Conservation (phyloP, 805 yeast genomes). For the Pichia pseudocactophila region DNA sequence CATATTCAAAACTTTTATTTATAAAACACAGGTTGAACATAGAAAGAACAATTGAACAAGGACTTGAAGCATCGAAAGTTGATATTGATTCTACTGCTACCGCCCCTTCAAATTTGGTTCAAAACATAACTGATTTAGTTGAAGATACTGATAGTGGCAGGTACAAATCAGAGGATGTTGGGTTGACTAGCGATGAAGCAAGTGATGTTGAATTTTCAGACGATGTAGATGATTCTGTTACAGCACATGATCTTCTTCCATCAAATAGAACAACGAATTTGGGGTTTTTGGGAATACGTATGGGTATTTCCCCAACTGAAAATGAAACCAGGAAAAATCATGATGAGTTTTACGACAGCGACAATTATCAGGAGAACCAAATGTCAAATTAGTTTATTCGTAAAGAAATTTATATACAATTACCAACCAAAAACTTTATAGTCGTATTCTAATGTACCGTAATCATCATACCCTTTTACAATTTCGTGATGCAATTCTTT, state of each 20-base stretch:
- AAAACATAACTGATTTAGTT: conserved; percentile 2
- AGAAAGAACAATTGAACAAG: conserved; percentile 55
- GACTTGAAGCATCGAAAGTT: conserved; percentile 21
- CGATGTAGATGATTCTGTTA: background rate
- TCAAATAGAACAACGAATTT: conserved; percentile 4
- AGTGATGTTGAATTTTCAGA: conserved; percentile 3
- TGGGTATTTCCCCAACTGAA: conserved; percentile 3
- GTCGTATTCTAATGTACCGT: conserved; percentile 60
- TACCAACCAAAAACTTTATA: conserved; percentile 31
- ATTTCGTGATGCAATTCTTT: conserved; percentile 29
- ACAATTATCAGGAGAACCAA: conserved; percentile 1
- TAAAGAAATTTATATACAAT: conserved; percentile 6
- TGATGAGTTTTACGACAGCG: conserved; percentile 7
- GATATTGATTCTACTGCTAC: conserved; percentile 6
- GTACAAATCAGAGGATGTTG: conserved; percentile 15
- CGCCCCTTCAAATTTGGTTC: conserved; percentile 9
- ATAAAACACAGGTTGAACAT: conserved; percentile 54
- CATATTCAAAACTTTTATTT: conserved; percentile 59
- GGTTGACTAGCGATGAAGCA: conserved; percentile 6
- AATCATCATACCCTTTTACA: conserved; percentile 76
- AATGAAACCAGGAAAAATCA: background rate
- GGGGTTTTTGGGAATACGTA: conserved; percentile 13
- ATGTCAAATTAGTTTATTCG: conserved; percentile 9
- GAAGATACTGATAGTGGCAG: conserved; percentile 1
- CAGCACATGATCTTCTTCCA: background rate